Base-by-base conservation (phyloP, 2,329 filamentous ascomycete species). In the Nakataea oryzae region DNA sequence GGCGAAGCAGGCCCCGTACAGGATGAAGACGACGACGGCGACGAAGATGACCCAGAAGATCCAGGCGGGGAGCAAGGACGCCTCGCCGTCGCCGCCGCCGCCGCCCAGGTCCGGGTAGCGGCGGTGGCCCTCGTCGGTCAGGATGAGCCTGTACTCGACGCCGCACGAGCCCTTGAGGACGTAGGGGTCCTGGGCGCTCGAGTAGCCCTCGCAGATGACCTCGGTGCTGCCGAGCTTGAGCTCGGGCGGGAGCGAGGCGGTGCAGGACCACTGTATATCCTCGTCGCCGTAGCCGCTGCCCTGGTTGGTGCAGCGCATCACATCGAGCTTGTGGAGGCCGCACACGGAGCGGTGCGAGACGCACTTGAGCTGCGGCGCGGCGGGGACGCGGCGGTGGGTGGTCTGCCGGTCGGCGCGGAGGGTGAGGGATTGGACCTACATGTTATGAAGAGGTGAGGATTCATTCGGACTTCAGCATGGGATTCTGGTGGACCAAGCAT, bases 121-220 rank as follows among this genome's bases (percentile, higher is more conserved):
- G 67, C 82, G 75, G 75, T 93, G 86, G 3, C 95, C 95, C 64
- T 81, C 79, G 13, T 88, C 85, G 1, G 93, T 97, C 61, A 97
- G 78, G 0, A 89, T 74, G 8, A 97, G 75, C 17, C 88, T 81
- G 74, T 97, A 97, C 75, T 96, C 91, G 28, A 96, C 93, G 17
- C 89, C 95, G 74, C 93, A 97, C 73, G 90, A 95, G 27, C 95
- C 95, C 70, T 90, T 92, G 61, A 97, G 77, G n/a, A 97, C 83
- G 73, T 91, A 96, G 0, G 86, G 85, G 72, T 97, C 95, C 58
- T 93, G 85, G 0, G 87, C 75, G 17, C 78, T 80, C 63, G 83
- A 78, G 75, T 96, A 97, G 13, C 95, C 93, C 71, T 99, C 93
- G 74, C 95, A 99, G 13, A 92, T 79, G 62, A 97, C 93, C 65